Evolutionary conservation across 805 yeast genomes (phyloP), one percentile per base, ranked within the genome.

Genomic region (Candida mattraensis): DNA sequence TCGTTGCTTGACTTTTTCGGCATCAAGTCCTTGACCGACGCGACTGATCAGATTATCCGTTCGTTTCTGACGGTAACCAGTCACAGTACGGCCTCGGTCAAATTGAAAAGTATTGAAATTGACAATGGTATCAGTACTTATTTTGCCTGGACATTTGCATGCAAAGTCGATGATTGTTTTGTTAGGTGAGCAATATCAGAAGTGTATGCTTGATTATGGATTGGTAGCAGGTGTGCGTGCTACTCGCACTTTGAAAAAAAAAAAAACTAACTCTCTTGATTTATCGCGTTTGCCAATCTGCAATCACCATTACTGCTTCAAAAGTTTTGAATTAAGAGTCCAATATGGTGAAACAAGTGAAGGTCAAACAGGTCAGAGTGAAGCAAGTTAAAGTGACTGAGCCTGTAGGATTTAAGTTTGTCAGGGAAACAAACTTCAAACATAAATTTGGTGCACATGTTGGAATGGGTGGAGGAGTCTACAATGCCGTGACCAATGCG

Each of bases 391-490:
- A 49, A 17, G 17, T 31, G 5, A 43, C 38, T 20, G 32, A 24
- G 12, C 5, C 14, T 11, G 29, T 42, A 19, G 45, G 50, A 5
- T 52, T 58, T 32, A 60, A 59, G 37, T 74, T 66, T 53, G 58
- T 67, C 1, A 67, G 80, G 41, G 63, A 68, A 10, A 42, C 67
- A 6, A 60, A 67, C 3, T 62, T 70, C 39, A 66, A 64, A 30
- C 48, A 65, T 62, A 83, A 75, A 54, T 89, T 77, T 54, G 98
- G 98, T 3, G 96, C 96, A 3, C 98, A 89, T 61, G 91, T 89
- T 18, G 78, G 84, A 3, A 79, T 82, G 47, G 72, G 83, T 5
- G 95, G 95, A 10, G 97, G 93, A 33, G 50, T 63, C 9, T 58
- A 52, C 31, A 61, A 59, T 28, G 51, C 66, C 3, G 65, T 63